Conservation (phyloP, 106 monocot species). For the Agapanthus africanus region DNA sequence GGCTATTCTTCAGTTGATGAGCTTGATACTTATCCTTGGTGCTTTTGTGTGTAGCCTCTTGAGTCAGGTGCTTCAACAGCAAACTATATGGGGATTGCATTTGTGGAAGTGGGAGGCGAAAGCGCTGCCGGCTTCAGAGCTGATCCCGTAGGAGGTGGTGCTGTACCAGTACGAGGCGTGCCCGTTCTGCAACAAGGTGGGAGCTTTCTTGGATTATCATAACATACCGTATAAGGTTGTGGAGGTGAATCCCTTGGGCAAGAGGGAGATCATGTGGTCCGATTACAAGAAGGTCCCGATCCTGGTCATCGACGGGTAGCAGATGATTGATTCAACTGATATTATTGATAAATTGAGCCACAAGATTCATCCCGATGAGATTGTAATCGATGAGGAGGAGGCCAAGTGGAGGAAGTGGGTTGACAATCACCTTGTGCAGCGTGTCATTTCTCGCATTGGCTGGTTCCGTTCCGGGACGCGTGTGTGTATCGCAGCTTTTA, state of each 20-base stretch:
- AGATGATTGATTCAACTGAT: constrained; percentile 71
- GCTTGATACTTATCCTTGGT: constrained; percentile 29
- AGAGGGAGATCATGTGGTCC: constrained; percentile 96
- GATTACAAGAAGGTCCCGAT: constrained; percentile 95
- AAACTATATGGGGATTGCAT: constrained; percentile 23
- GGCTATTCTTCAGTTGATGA: constrained; percentile 31
- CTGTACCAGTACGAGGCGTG: constrained; percentile 95
- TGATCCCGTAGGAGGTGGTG: constrained; percentile 66
- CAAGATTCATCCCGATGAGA: too few species aligned
- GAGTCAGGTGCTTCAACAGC: not conserved
- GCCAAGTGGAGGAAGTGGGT: constrained; percentile 88
- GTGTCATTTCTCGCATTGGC: too few species aligned
- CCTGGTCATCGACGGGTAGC: constrained; percentile 76
- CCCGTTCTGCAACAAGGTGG: constrained; percentile 98
- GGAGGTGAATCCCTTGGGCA: constrained; percentile 90
- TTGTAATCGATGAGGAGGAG: constrained; percentile 63
- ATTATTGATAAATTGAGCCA: constrained; percentile 62
- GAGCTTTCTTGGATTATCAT: constrained; percentile 89
- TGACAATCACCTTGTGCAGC: constrained; percentile 82
- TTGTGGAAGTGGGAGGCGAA: constrained; percentile 78
- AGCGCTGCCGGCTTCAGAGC: constrained; percentile 34
- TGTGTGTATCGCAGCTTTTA: too few species aligned
- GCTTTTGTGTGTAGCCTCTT: constrained; percentile 29
- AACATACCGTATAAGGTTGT: constrained; percentile 89
- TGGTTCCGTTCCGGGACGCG: too few species aligned